Conservation (phyloP, 2,329 filamentous ascomycete genomes). For the Nemania bipapillata region DNA sequence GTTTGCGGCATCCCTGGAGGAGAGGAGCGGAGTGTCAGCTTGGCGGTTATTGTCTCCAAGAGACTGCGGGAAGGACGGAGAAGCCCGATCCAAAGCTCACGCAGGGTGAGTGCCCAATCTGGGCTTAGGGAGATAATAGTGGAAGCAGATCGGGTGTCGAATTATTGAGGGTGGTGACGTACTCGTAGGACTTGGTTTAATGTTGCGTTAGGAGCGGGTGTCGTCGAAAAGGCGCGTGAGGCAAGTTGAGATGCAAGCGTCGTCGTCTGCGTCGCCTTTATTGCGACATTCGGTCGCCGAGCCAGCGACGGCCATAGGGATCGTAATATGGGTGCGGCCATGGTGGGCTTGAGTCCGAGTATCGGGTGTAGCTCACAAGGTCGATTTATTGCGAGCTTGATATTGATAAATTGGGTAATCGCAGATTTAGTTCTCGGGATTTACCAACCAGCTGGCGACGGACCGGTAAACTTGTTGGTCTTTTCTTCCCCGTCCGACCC, state of each 20-base stretch:
- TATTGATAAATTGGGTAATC: conserved; percentile 18
- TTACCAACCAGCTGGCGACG: conserved; percentile 16
- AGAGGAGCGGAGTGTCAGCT: neutral
- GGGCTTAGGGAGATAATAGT: neutral
- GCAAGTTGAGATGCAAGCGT: conserved; percentile 35
- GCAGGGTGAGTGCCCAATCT: neutral
- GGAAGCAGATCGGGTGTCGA: neutral
- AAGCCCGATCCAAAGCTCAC: neutral
- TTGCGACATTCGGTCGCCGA: conserved; percentile 46
- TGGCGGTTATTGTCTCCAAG: neutral
- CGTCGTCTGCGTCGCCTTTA: conserved; percentile 46
- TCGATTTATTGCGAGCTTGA: neutral
- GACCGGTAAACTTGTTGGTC: neutral
- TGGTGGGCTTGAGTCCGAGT: conserved; percentile 32
- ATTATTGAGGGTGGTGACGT: conserved; percentile 41
- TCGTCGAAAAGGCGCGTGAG: conserved; percentile 66
- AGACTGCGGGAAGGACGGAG: neutral
- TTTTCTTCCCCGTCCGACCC: neutral
- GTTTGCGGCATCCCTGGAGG: conserved; percentile 75
- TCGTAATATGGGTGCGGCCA: conserved; percentile 50
- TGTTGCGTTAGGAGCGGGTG: conserved; percentile 68
- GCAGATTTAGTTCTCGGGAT: conserved; percentile 7
- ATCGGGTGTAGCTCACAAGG: conserved; percentile 19
- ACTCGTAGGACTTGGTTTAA: conserved; percentile 77
- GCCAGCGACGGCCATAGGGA: conserved; percentile 48